phyloP scores from a whole-genome alignment of 257 asterid species.

The Nicotiana obtusifolia region DNA sequence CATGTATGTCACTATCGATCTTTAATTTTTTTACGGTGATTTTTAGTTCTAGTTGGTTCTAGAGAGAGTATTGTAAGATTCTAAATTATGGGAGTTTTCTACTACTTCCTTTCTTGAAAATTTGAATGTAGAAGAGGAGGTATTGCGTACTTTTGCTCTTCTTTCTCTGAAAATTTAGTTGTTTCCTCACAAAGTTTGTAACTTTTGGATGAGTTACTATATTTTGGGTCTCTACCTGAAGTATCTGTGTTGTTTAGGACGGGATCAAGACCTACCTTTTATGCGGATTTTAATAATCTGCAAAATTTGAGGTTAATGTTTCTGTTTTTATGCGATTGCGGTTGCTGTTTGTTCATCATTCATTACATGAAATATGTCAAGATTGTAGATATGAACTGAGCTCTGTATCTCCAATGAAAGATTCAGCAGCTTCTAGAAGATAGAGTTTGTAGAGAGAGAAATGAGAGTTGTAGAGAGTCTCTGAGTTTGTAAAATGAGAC shows the following conservation, averaged over 20 bases:
- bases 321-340: too few relatives aligned
- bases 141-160: background rate
- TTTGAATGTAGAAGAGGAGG: background rate
- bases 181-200: background rate
- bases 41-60: background rate
- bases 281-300: background rate
- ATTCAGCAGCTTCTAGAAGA: too few relatives aligned
- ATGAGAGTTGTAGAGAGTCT: too few relatives aligned
- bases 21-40: background rate
- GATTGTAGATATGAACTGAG: too few relatives aligned
- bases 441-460: too few relatives aligned
- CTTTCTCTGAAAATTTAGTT: background rate
- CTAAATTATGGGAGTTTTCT: background rate
- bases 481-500: too few relatives aligned
- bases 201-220: background rate
- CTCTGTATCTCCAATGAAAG: too few relatives aligned
- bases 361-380: too few relatives aligned
- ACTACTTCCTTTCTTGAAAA: background rate
- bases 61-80: background rate
- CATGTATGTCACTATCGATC: background rate
- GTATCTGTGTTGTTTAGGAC: background rate
- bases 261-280: background rate
- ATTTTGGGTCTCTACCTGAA: background rate
- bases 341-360: too few relatives aligned
- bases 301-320: background rate